Evolutionary conservation across 495 filamentous ascomycete species (phyloP).

Genomic region (Penicillium bovifimosum): DNA sequence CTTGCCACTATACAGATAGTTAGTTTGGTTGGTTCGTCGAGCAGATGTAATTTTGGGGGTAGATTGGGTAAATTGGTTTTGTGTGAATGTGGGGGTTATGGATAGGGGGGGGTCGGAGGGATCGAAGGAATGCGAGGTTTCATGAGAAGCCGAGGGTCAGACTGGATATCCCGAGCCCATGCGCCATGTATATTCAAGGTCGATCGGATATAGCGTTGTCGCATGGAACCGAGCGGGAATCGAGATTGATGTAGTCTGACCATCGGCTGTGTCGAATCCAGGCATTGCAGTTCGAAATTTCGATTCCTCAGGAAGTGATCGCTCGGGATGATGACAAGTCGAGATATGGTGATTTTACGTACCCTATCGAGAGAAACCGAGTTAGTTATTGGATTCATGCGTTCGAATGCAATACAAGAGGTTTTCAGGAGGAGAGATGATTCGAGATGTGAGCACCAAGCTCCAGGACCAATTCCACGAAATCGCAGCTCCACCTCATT

Average conservation of each 20-base stretch:
- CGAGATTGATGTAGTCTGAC: neutral
- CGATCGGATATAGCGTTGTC: neutral
- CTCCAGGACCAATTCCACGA: neutral
- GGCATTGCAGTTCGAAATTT: neutral
- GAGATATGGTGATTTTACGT: constrained; percentile 20
- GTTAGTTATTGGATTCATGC: neutral
- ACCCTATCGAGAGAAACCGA: constrained; percentile 22
- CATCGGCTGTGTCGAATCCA: neutral
- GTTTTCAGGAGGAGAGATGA: neutral
- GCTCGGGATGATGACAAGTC: neutral
- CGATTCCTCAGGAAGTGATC: neutral
- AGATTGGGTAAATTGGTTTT: neutral
- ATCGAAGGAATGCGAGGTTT: constrained; percentile 3
- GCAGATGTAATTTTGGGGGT: neutral
- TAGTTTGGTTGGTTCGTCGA: constrained; percentile 11
- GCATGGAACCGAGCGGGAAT: neutral
- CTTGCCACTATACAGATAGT: constrained; percentile 67
- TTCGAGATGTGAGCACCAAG: neutral
- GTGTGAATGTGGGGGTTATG: constrained; percentile 1
- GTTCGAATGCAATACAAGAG: neutral
- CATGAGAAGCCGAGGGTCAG: neutral
- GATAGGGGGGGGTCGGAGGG: neutral
- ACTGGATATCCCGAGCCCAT: neutral
- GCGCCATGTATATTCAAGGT: neutral
- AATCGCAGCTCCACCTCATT: constrained; percentile 2